phyloP scores from a whole-genome alignment of 1,284 basidiomycete genomes.

The Sutorius eximius region DNA sequence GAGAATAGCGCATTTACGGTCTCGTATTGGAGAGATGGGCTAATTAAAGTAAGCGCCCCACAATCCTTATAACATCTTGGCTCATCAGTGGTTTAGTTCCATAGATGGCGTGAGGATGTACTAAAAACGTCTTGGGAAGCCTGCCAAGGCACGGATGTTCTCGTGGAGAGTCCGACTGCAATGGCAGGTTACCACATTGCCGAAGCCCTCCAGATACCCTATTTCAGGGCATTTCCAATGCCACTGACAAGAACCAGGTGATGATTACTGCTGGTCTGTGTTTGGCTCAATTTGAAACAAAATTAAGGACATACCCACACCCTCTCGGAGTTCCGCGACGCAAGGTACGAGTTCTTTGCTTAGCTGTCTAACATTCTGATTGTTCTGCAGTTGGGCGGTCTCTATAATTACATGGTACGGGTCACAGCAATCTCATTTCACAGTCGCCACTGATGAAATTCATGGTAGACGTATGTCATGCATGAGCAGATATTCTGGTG shows the following conservation, averaged over 20 bases:
- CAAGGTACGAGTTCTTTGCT: slow-evolving; percentile 48
- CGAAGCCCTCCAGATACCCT: slow-evolving; percentile 92
- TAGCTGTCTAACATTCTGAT: slow-evolving; percentile 17
- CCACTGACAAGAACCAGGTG: slow-evolving; percentile 77
- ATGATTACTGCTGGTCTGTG: neutral
- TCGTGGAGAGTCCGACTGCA: slow-evolving; percentile 93
- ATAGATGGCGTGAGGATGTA: slow-evolving; percentile 95
- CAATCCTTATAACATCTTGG: slow-evolving; percentile 2
- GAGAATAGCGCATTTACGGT: slow-evolving; percentile 97
- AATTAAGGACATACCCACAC: slow-evolving; percentile 85
- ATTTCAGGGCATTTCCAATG: slow-evolving; percentile 92
- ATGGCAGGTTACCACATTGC: slow-evolving; percentile 99
- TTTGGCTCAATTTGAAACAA: slow-evolving; percentile 4
- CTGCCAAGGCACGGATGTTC: slow-evolving; percentile 89
- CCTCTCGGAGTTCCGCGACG: slow-evolving; percentile 95
- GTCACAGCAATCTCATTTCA: neutral
- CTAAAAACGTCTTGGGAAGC: slow-evolving; percentile 93
- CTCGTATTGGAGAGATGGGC: slow-evolving; percentile 87
- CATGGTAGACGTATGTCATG: slow-evolving; percentile 75
- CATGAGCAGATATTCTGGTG: slow-evolving; percentile 99
- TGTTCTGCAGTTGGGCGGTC: slow-evolving; percentile 77
- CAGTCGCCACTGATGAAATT: slow-evolving; percentile 2
- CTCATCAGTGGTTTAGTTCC: slow-evolving; percentile 59
- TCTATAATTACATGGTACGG: slow-evolving; percentile 95
- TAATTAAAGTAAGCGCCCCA: slow-evolving; percentile 68